Percentiles rank a stretch among this genome's conserved stretches.
These are phyloP conservation scores for Globisporangium okanoganense DNA, from an alignment of 352 stramenopile genomes.

Conservation along the genomic window DNA sequence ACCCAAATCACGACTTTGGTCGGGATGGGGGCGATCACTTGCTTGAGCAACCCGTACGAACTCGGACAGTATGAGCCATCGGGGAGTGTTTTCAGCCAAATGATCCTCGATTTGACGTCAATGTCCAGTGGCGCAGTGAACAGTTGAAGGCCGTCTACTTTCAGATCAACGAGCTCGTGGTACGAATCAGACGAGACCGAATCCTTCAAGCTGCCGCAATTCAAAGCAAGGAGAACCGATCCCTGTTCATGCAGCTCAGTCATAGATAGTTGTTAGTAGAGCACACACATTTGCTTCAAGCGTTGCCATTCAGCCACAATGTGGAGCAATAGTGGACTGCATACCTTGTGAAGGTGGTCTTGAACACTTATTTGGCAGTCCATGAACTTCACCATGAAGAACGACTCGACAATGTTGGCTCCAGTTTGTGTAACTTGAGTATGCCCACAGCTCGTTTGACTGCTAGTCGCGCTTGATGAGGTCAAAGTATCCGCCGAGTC, in stretches of 20 bases:
- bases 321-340: too few relatives aligned
- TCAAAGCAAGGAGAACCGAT: slow-evolving; percentile 61
- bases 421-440: not conserved
- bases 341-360: slow-evolving; percentile 61
- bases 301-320: too few relatives aligned
- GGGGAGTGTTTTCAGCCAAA: slow-evolving; percentile 56
- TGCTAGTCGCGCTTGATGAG: not conserved
- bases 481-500: not conserved
- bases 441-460: not conserved
- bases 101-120: slow-evolving; percentile 59
- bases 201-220: slow-evolving; percentile 50
- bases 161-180: slow-evolving; percentile 54
- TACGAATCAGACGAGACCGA: slow-evolving; percentile 43
- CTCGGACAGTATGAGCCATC: slow-evolving; percentile 61
- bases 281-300: too few relatives aligned
- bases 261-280: not conserved
- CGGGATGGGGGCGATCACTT: slow-evolving; percentile 69
- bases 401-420: slow-evolving; percentile 35
- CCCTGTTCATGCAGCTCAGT: slow-evolving; percentile 24
- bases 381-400: slow-evolving; percentile 71
- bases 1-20: slow-evolving; percentile 51
- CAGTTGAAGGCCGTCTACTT: slow-evolving; percentile 57
- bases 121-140: slow-evolving; percentile 70
- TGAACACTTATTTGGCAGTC: slow-evolving; percentile 81
- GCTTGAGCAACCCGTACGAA: slow-evolving; percentile 53